A percentile compares a stretch with the other conserved stretches of the same genome.
Conservation (phyloP, 805 yeast genomes). For the Candida nonsorbophila region DNA sequence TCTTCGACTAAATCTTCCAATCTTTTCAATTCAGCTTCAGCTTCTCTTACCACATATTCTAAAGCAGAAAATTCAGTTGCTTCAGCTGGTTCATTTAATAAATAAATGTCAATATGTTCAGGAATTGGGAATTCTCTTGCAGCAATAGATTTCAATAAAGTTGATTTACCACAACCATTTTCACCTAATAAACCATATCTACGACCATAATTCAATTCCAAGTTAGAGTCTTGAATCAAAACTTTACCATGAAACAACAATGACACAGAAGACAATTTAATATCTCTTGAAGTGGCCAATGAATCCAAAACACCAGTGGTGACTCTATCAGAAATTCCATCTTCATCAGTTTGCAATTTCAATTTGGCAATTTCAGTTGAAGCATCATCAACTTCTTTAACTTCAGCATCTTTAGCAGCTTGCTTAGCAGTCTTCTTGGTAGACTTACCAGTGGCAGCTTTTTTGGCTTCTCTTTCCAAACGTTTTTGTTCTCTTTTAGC, state of each 20-base stretch:
- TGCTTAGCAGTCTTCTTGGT: conserved; percentile 61
- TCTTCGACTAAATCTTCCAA: conserved; percentile 90
- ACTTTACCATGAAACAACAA: conserved; percentile 97
- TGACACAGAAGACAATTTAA: conserved; percentile 85
- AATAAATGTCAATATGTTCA: conserved; percentile 81
- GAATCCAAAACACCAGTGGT: conserved; percentile 95
- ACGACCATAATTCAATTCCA: conserved; percentile 95
- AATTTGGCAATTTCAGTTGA: conserved; percentile 77
- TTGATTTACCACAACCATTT: conserved; percentile 98
- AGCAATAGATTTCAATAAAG: conserved; percentile 87
- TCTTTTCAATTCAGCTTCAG: conserved; percentile 86
- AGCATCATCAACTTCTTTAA: conserved; percentile 52
- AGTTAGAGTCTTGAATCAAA: conserved; percentile 81
- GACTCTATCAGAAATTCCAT: conserved; percentile 95
- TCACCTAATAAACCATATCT: conserved; percentile 97
- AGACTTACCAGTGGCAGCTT: conserved; percentile 61
- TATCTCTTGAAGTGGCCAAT: conserved; percentile 85
- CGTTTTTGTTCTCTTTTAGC: conserved; percentile 98
- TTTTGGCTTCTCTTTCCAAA: conserved; percentile 50
- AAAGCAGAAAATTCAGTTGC: conserved; percentile 88
- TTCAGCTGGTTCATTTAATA: conserved; percentile 96
- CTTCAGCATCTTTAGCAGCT: conserved; percentile 47
- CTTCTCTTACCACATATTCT: conserved; percentile 95
- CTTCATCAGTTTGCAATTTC: conserved; percentile 88
- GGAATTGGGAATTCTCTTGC: conserved; percentile 97